Evolutionary conservation across 139 green algal genomes (phyloP), one percentile per base, ranked within the genome.

Genomic region (Closterium sp.): DNA sequence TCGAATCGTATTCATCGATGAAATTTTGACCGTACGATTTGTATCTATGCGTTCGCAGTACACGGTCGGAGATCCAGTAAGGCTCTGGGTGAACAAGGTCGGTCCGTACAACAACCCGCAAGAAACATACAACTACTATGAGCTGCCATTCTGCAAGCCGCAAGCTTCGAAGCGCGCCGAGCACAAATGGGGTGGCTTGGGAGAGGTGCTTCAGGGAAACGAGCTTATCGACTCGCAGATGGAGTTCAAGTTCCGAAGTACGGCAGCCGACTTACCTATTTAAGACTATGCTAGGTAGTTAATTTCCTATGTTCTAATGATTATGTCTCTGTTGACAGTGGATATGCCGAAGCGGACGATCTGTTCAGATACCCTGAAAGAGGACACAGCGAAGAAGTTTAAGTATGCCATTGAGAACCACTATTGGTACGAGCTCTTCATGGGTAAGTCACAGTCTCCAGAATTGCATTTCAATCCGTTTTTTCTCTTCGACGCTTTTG

Each of bases 71-170:
- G 97, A 98, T 35, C 30, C 85, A 1, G 90, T 98, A 16, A 94
- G 89, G 33, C 89, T 98, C 12, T 98, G 97, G 97, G 98, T 99
- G 4, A 99, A 99, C 95, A 99, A 99, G 93, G 98, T 98, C 4
- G 97, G 96, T 19, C 97, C 97, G 0, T 98, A 98, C 95, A 98
- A 99, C 95, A 99, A 99, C 91, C 98, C 98, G 1, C 96, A 98
- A 90, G 97, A 99, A 90, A 99, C 98, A 10, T 99, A 99, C 97
- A 99, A 99, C 92, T 99, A 98, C 90, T 97, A 98, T 93, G 94
- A 95, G 89, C 95, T 99, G 69, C 98, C 98, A 0, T 99, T 98
- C 94, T 99, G 98, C 94, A 96, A 97, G 86, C 94, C 95, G 7
- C 0, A 90, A 91, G 1, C 87, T 89, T 3, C 31, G 19, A 69